Evolutionary conservation across 208 protist species (phyloP).

Genomic region (Kentomonas sorsogonicus): DNA sequence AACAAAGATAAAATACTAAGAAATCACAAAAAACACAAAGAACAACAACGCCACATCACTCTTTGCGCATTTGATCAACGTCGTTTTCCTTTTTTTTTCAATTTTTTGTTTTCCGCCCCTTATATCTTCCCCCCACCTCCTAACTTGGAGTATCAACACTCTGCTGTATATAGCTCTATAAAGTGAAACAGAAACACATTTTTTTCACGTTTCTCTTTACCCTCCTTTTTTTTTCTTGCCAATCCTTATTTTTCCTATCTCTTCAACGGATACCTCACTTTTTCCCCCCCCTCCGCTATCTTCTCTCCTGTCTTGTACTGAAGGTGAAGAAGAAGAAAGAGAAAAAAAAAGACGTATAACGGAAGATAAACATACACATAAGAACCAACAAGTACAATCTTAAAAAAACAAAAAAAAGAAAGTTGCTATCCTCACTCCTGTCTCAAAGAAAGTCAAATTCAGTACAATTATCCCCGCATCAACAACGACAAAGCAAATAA

Average conservation of each 20-base stretch:
- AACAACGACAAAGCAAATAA: too few species aligned
- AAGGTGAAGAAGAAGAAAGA: too few species aligned
- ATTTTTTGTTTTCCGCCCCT: slow-evolving; percentile 4
- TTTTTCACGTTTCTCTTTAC: neutral
- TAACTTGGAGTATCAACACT: neutral
- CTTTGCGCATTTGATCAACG: slow-evolving; percentile 5
- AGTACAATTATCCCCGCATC: too few species aligned
- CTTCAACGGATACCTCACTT: neutral
- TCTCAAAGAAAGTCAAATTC: too few species aligned
- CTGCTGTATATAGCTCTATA: slow-evolving; percentile 14
- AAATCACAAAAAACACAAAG: slow-evolving; percentile 10
- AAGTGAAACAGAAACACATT: too few species aligned
- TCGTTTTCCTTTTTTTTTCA: slow-evolving; percentile 14
- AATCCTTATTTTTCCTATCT: slow-evolving; percentile 12
- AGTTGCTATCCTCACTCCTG: too few species aligned
- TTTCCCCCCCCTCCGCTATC: neutral
- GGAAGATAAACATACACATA: too few species aligned
- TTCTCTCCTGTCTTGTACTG: slow-evolving; percentile 4
- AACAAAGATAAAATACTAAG: neutral
- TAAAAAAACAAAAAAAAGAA: neutral
- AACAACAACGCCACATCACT: slow-evolving; percentile 7
- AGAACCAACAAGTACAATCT: too few species aligned
- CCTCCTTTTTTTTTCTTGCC: slow-evolving; percentile 8
- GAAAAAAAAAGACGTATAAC: too few species aligned
- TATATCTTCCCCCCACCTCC: neutral